These are phyloP conservation scores for Aeminium ludgeri DNA, from an alignment of 495 filamentous ascomycete species.

Conservation along the genomic window DNA sequence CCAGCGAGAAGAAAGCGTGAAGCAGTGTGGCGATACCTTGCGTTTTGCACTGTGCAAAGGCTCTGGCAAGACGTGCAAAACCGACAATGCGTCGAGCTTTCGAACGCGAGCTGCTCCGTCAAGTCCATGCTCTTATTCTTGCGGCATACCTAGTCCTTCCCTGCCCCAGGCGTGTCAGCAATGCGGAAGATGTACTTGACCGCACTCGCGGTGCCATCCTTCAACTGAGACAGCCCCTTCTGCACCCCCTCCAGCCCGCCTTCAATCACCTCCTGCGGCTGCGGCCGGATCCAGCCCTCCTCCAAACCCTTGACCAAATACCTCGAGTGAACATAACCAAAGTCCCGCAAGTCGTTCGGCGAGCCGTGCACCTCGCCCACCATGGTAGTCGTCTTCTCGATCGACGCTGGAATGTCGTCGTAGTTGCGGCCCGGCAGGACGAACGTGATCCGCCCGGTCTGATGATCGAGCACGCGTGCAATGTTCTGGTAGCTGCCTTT, in stretches of 20 bases:
- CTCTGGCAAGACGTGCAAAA: too few relatives aligned
- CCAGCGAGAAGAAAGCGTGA: too few relatives aligned
- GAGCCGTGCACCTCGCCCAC: conserved; percentile 38
- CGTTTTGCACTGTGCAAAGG: too few relatives aligned
- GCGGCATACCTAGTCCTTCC: too few relatives aligned
- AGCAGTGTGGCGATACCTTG: too few relatives aligned
- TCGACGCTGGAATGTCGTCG: conserved; percentile 16
- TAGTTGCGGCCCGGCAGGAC: conserved; percentile 32
- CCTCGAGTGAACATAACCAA: conserved; percentile 29
- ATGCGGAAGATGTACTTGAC: conserved; percentile 19
- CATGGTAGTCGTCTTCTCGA: conserved; percentile 18
- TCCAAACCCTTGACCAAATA: conserved; percentile 26
- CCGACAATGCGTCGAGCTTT: too few relatives aligned
- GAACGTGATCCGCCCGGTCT: conserved; percentile 35
- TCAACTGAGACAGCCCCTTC: conserved; percentile 33
- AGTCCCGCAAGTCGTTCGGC: conserved; percentile 28
- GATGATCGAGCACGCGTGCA: conserved; percentile 28
- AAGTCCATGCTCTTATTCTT: background rate
- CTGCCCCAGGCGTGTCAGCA: conserved; percentile 12
- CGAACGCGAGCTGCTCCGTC: too few relatives aligned
- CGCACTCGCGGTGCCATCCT: conserved; percentile 18
- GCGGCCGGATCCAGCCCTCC: conserved; percentile 43
- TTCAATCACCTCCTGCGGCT: conserved; percentile 42
- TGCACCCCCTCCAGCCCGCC: conserved; percentile 45
- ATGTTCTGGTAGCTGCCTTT: conserved; percentile 34